Evolutionary conservation across 1,139 yeast genomes (phyloP).

Genomic region (Pichia sp.): DNA sequence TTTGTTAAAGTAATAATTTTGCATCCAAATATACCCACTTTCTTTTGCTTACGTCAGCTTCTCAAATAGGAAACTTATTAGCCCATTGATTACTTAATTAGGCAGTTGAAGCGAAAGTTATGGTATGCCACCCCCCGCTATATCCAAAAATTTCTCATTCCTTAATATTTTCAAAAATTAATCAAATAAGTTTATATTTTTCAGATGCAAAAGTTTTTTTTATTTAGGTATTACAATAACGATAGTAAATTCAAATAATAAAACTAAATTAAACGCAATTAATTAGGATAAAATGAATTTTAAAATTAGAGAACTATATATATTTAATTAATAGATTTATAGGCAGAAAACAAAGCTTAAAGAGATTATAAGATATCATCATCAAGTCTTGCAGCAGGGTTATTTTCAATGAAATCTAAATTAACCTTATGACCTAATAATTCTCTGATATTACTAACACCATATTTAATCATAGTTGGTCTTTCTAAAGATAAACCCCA

Average conservation of each 20-base stretch:
- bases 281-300: neutral
- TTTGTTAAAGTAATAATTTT: neutral
- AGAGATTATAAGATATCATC: slow-evolving; percentile 43
- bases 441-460: slow-evolving; percentile 91
- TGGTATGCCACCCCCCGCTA: too few relatives aligned
- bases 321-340: neutral
- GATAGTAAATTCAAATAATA: too few relatives aligned
- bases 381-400: slow-evolving; percentile 97
- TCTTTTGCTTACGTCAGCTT: too few relatives aligned
- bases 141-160: too few relatives aligned
- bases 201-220: too few relatives aligned
- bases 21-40: neutral
- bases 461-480: slow-evolving; percentile 98
- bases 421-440: slow-evolving; percentile 91
- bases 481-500: slow-evolving; percentile 98
- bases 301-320: neutral
- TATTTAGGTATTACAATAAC: too few relatives aligned
- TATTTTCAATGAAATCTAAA: slow-evolving; percentile 86
- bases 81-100: too few relatives aligned
- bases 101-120: too few relatives aligned
- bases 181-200: too few relatives aligned
- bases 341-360: neutral
- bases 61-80: too few relatives aligned
- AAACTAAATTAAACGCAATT: too few relatives aligned
- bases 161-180: too few relatives aligned